phyloP scores from a whole-genome alignment of 495 filamentous ascomycete species.

The Bombardia bombarda region DNA sequence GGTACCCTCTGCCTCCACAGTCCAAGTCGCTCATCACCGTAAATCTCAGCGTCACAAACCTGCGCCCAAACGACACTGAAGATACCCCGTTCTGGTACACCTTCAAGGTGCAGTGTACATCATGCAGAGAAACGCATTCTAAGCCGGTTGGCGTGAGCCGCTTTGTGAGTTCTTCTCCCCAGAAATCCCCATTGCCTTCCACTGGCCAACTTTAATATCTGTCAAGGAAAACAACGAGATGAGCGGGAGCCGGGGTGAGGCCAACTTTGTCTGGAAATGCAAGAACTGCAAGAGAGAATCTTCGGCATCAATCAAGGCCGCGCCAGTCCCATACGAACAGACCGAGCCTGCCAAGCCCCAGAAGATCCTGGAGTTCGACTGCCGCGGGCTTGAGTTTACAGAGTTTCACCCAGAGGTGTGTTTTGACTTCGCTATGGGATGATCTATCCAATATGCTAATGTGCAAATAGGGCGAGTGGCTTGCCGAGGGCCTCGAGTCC shows the following conservation, averaged over 20 bases:
- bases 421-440: background rate
- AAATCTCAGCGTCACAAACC: slow-evolving; percentile 69
- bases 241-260: slow-evolving; percentile 85
- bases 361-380: slow-evolving; percentile 84
- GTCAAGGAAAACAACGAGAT: slow-evolving; percentile 74
- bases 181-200: too few species aligned
- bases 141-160: slow-evolving; percentile 84
- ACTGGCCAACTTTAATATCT: too few species aligned
- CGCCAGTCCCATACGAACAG: slow-evolving; percentile 61
- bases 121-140: slow-evolving; percentile 82
- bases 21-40: background rate
- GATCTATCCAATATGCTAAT: too few species aligned
- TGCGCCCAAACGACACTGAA: slow-evolving; percentile 73
- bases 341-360: slow-evolving; percentile 60
- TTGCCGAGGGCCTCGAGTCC: slow-evolving; percentile 73
- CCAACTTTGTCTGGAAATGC: slow-evolving; percentile 97
- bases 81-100: slow-evolving; percentile 87
- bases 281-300: slow-evolving; percentile 74
- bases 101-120: slow-evolving; percentile 94
- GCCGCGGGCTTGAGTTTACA: slow-evolving; percentile 84
- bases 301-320: slow-evolving; percentile 57
- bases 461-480: slow-evolving; percentile 62
- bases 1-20: slow-evolving; percentile 2
- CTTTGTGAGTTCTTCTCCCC: slow-evolving; percentile 65
- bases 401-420: slow-evolving; percentile 82